Percentiles rank a stretch among this genome's conserved stretches.
Evolutionary conservation across 2,329 filamentous ascomycete genomes (phyloP).

Genomic region (Claviceps spartinae): DNA sequence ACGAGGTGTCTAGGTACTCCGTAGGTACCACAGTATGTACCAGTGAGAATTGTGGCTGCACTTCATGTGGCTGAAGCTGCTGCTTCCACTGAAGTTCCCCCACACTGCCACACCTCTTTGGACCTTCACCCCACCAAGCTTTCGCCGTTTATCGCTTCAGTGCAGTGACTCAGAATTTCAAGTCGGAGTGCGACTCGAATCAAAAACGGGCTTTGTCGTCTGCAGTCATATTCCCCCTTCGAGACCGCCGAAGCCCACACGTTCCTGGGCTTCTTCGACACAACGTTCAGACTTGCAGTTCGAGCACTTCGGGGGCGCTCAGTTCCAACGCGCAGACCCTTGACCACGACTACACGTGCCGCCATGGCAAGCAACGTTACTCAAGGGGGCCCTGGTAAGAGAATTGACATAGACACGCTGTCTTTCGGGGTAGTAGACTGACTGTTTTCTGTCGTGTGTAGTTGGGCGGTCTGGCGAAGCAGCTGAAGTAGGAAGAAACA

Average conservation of each 20-base stretch:
- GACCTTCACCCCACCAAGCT: conserved; percentile 8
- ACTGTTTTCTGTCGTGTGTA: conserved; percentile 15
- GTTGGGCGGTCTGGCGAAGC: conserved; percentile 31
- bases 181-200: background rate
- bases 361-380: conserved; percentile 47
- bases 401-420: background rate
- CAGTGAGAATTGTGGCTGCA: background rate
- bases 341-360: conserved; percentile 25
- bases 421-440: conserved; percentile 5
- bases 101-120: conserved; percentile 10
- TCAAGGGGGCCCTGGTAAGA: conserved; percentile 27
- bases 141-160: background rate
- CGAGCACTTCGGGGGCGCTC: conserved; percentile 47
- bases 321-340: conserved; percentile 32
- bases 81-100: background rate
- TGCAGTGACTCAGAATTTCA: conserved; percentile 13
- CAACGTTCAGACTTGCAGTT: conserved; percentile 36
- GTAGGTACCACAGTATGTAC: background rate
- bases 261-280: conserved; percentile 25
- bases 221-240: conserved; percentile 1
- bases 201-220: conserved; percentile 1
- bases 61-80: conserved; percentile 6
- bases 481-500: conserved; percentile 20
- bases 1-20: background rate
- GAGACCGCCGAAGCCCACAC: conserved; percentile 20